Base-by-base conservation (phyloP, 1,284 basidiomycete genomes). In the Sanghuangporus baumii region DNA sequence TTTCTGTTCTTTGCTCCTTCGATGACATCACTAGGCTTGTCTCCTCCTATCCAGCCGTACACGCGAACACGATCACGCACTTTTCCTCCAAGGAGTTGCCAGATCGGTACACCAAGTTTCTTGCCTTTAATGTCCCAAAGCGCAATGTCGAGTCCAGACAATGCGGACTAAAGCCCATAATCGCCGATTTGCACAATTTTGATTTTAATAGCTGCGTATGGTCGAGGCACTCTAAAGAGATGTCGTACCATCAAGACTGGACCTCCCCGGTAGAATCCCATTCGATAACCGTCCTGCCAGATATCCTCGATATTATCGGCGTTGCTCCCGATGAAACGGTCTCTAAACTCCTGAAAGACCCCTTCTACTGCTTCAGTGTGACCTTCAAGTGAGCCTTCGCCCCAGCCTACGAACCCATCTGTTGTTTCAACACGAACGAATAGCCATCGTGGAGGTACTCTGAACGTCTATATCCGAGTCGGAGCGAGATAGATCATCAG, bases 101-200 rank as follows among this genome's bases (percentile, higher is more conserved):
- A 90, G 6, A 92, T 75, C 0, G 89, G 89, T 1, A 91, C 88
- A 31, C 86, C 86, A 8, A 91, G 79, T 36, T 83, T 85, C 74
- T 90, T 91, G 36, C 89, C 89, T 70, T 91, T 91, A 76, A 92
- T 88, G 70, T 91, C 89, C 89, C 82, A 83, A 1, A 85, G 73
- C 0, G 81, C 80, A 60, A 83, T 83, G 66, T 82, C 81, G 20
- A 82, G 66, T 14, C 83, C 79, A 6, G 82, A 87, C 9, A 87
- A 71, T 2, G 83, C 84, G 23, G 77, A 79, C 76, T 77, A 73
- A 73, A 34, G 76, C 66, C 16, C 74, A 75, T 61, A 26, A 40
- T 7, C 6, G 2, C 6, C 8, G 9, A 20, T 37, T 11, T 31
- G 41, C n/a, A 2, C 6, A 14, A 16, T 41, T 23, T 26, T 55